Base-by-base conservation (phyloP, 2,329 filamentous ascomycete species). In the Camillea tinctor region DNA sequence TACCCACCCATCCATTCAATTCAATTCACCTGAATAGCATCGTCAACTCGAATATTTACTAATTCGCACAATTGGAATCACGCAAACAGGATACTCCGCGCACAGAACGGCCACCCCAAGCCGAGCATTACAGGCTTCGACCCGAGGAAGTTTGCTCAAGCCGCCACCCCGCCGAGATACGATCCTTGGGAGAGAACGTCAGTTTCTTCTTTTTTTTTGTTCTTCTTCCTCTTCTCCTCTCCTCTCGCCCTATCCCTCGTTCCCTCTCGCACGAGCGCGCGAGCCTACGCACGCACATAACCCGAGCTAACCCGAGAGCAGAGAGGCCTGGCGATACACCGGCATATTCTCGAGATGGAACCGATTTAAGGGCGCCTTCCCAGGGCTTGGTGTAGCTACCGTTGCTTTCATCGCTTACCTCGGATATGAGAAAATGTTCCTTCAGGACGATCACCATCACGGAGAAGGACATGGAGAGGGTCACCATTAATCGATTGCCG, bases 271-370 rank as follows among this genome's bases (percentile, higher is more conserved):
- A 8, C 20, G 19, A 21, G 24, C 52, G 49, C 20, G 15, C 23
- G 9, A 7, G 22, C 11, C 2, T n/a, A 44, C 6, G 17, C 49
- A 48, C 7, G 3, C 36, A 30, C 26, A 30, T 30, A 30, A 30
- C 13, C 26, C 58, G 23, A n/a, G 48, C 63, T 65, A 52, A 65
- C 56, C 52, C 20, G 24, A 50, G 49, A 60, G 66, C 75, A 99
- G 95, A 74, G 95, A 99, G 82, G 85, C 91, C 74, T 99, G 95
- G 95, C 86, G 95, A 78, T 97, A 97, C 82, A 88, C 85, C 40
- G 95, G 94, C 65, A 88, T 86, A 57, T 98, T 97, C 82, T 89
- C 88, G 67, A 87, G 94, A 70, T 90, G 83, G 80, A 96, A 97
- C 80, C 90, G 95, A 70, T 95, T 97, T 82, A 93, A 89, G 80